A percentile compares a stretch with the other conserved stretches of the same genome.
Evolutionary conservation across 345 rosid genomes (phyloP).

Genomic region (Citropsis articulata): DNA sequence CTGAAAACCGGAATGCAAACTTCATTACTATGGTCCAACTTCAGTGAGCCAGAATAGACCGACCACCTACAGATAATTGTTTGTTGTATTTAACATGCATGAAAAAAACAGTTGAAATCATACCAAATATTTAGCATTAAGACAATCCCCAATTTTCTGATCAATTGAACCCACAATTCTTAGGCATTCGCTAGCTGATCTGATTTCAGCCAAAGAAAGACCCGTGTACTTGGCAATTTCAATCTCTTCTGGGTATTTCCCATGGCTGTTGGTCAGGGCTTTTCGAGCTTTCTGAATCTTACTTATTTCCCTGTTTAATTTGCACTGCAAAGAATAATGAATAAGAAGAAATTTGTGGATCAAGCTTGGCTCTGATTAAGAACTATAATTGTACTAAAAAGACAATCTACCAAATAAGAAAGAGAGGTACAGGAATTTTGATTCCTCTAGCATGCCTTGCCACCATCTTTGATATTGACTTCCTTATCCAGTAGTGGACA

Average conservation of each 20-base stretch:
- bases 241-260: slow-evolving; percentile 54
- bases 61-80: neutral
- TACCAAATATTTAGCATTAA: slow-evolving; percentile 59
- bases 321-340: slow-evolving; percentile 34
- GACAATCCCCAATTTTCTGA: slow-evolving; percentile 51
- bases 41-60: neutral
- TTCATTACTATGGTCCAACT: neutral
- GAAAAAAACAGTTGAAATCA: neutral
- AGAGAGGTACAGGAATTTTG: slow-evolving; percentile 58
- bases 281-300: slow-evolving; percentile 70
- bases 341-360: slow-evolving; percentile 4
- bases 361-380: slow-evolving; percentile 3
- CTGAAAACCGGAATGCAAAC: neutral
- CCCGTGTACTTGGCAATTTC: slow-evolving; percentile 63
- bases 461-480: slow-evolving; percentile 62
- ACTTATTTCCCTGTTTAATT: slow-evolving; percentile 44
- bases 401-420: slow-evolving; percentile 4
- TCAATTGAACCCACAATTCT: slow-evolving; percentile 78
- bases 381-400: slow-evolving; percentile 1
- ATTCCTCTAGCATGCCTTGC: slow-evolving; percentile 60
- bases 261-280: slow-evolving; percentile 40
- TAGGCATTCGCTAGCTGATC: slow-evolving; percentile 65
- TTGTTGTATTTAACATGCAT: neutral
- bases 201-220: slow-evolving; percentile 57
- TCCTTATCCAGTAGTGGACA: slow-evolving; percentile 83